A percentile compares a stretch with the other conserved stretches of the same genome.
Evolutionary conservation across 1,139 yeast species (phyloP).

Genomic region (Pichia cactophila): DNA sequence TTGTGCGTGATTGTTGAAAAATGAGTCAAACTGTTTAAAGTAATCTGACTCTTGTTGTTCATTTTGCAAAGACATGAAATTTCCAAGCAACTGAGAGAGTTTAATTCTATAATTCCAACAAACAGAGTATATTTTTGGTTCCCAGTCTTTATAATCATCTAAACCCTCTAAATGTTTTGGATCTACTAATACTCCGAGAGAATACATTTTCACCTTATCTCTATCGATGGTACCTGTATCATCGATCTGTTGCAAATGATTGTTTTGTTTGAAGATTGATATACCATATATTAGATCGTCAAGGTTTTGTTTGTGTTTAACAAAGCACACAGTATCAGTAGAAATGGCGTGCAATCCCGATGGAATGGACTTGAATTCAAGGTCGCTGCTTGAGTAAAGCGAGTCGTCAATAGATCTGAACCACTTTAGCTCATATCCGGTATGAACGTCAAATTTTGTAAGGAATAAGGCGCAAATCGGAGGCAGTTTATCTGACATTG

Average conservation of each 20-base stretch:
- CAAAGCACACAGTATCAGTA: slow-evolving; percentile 48
- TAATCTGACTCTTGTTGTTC: slow-evolving; percentile 14
- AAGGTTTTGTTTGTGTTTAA: slow-evolving; percentile 27
- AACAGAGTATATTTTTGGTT: slow-evolving; percentile 44
- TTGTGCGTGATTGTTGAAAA: slow-evolving; percentile 24
- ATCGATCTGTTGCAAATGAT: slow-evolving; percentile 13
- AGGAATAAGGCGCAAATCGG: slow-evolving; percentile 46
- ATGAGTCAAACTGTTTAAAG: slow-evolving; percentile 26
- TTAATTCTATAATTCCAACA: slow-evolving; percentile 51
- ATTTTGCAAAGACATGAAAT: slow-evolving; percentile 30
- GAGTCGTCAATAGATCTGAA: slow-evolving; percentile 28
- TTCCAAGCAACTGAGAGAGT: slow-evolving; percentile 37
- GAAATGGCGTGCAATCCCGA: slow-evolving; percentile 70
- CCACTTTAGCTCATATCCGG: slow-evolving; percentile 61
- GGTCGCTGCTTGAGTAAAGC: slow-evolving; percentile 28
- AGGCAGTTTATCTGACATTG: slow-evolving; percentile 11
- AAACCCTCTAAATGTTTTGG: slow-evolving; percentile 21
- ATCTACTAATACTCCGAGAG: slow-evolving; percentile 57
- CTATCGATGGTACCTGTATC: slow-evolving; percentile 34
- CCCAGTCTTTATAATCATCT: slow-evolving; percentile 32
- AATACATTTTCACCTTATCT: slow-evolving; percentile 51
- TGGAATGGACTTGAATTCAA: slow-evolving; percentile 74
- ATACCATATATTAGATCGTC: slow-evolving; percentile 36
- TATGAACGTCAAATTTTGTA: slow-evolving; percentile 53
- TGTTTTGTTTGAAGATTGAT: slow-evolving; percentile 41